Base-by-base conservation (phyloP, 108 stramenopile genomes). In the Fistulifera solaris region DNA sequence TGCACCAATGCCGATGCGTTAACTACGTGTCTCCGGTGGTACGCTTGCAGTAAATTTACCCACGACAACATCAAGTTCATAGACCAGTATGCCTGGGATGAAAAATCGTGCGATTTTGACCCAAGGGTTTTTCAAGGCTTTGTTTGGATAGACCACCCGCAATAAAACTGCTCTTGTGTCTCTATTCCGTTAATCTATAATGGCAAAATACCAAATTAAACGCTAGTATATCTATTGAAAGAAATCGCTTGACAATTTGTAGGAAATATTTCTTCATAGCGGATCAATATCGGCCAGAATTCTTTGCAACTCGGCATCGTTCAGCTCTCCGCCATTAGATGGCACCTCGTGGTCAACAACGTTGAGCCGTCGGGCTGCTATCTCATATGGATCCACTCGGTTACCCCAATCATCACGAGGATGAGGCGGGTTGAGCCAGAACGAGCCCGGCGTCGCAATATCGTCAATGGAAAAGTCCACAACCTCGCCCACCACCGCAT, bases 91-190 rank as follows among this genome's bases (percentile, higher is more conserved):
- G 56, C 17, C 19, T 85, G 79, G 79, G 67, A 73, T 26, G 83
- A 85, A 42, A 53, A 43, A 21, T 68, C 50, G 38, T 40, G 44
- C 15, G 78, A 77, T 48, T 85, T 81, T 66, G 83, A 85, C 60
- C 83, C 83, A 5, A 67, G 83, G 18, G 83, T 85, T 10, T 85
- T 80, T 54, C 83, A 85, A 61, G 78, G 75, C 11, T 85, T 85
- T 48, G 63, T 80, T 16, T 85, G 83, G 83, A 35, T 35, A 35
- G 31, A 35, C 31, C 31, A 35, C 31, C 8, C 31, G 31, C 31
- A 35, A 35, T 35, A 35, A 8, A 35, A 35, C 3, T n/a, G n/a
- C n/a, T n/a, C n/a, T 6, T 8, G 31, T 35, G 8, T 6, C 3
- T 35, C 8, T 35, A 35, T 35, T 35, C 31, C 3, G 31, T n/a